phyloP scores from a whole-genome alignment of 345 rosid species.

The Salix arbutifolia region DNA sequence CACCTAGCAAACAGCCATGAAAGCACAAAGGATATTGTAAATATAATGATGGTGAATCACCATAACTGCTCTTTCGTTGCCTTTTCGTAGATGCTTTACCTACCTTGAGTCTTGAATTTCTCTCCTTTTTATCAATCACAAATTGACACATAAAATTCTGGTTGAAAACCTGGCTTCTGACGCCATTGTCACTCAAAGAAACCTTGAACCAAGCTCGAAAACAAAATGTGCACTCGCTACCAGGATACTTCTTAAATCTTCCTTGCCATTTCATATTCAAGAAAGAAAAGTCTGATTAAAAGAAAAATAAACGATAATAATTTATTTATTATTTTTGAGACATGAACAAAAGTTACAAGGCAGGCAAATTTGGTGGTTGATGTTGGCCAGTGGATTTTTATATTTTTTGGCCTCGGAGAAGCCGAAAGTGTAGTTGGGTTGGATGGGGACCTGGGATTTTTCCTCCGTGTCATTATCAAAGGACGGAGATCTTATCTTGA shows the following conservation, averaged over 20 bases:
- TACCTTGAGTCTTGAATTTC: background rate
- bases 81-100: background rate
- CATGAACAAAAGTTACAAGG: background rate
- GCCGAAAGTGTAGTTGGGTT: conserved; percentile 1
- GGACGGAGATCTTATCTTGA: background rate
- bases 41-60: background rate
- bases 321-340: no score
- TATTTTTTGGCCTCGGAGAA: background rate
- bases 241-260: no score
- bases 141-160: background rate
- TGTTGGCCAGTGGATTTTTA: background rate
- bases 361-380: background rate
- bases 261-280: no score
- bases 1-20: no score
- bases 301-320: no score
- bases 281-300: no score
- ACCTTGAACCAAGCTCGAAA: background rate
- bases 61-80: background rate
- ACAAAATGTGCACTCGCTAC: background rate
- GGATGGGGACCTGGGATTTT: conserved; percentile 1
- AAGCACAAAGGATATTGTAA: no score
- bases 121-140: background rate
- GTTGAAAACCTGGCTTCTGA: background rate
- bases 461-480: background rate
- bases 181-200: background rate